These are phyloP conservation scores for Aspergillus pseudoviridinutans DNA, from an alignment of 2,329 filamentous ascomycete species.

Conservation along the genomic window DNA sequence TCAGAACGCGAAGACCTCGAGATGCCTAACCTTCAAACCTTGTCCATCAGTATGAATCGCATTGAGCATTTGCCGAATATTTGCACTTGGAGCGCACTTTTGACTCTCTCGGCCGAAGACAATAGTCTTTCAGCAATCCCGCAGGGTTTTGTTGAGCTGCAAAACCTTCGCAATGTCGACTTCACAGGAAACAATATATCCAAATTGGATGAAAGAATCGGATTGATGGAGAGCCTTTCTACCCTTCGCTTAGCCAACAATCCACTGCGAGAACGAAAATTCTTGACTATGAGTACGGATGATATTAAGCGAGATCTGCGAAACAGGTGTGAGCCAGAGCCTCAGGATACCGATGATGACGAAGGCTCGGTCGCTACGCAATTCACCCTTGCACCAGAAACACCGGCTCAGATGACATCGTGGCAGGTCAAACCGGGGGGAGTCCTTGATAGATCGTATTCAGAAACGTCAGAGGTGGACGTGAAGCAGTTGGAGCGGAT, in stretches of 20 bases:
- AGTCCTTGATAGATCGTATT: conserved; percentile 66
- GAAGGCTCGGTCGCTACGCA: conserved; percentile 39
- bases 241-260: conserved; percentile 82
- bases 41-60: conserved; percentile 78
- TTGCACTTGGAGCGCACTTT: conserved; percentile 66
- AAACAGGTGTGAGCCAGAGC: conserved; percentile 56
- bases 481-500: conserved; percentile 46
- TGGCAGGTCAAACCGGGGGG: conserved; percentile 38
- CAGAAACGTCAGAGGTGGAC: conserved; percentile 55
- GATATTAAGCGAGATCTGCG: conserved; percentile 74
- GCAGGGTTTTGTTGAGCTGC: conserved; percentile 65
- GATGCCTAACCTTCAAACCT: conserved; percentile 67
- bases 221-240: conserved; percentile 71
- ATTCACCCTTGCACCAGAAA: conserved; percentile 45
- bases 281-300: conserved; percentile 72
- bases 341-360: conserved; percentile 34
- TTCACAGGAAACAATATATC: conserved; percentile 82
- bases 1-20: conserved; percentile 50
- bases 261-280: conserved; percentile 82
- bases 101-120: conserved; percentile 72
- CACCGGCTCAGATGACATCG: conserved; percentile 24
- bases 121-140: conserved; percentile 78
- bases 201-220: conserved; percentile 69
- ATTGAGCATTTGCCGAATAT: conserved; percentile 70
- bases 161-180: conserved; percentile 70